Base-by-base conservation (phyloP, 2,329 filamentous ascomycete species). In the Fusarium verticillioides region DNA sequence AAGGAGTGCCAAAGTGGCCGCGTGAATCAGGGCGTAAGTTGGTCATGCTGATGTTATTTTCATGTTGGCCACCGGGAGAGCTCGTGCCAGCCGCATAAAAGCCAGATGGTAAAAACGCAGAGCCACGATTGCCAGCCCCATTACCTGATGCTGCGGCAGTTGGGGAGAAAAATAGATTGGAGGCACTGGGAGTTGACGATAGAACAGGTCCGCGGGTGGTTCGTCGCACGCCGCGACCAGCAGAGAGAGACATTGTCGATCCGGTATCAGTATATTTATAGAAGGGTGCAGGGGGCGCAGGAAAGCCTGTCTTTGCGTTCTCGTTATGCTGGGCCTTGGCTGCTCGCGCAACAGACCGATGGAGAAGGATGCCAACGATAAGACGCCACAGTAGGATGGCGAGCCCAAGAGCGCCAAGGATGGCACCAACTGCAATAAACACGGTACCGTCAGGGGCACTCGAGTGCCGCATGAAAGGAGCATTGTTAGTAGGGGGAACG, bases 371-470 rank as follows among this genome's bases (percentile, higher is more conserved):
- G 68, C 94, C 95, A 66, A 98, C 91, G 63, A 98, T 88, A 57
- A 88, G 92, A 69, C 96, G 94, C 96, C 96, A 99, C 65, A 93
- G 87, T 18, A 99, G 87, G 49, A 98, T 90, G n/a, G 91, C 91
- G 13, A 94, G 85, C 16, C 91, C 94, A 72, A 98, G 90, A 74
- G 95, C 92, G 21, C 94, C 96, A 11, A 99, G 89, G 34, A 94
- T 92, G 32, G 95, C 93, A 50, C 96, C 96, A 2, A 98, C 96
- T 28, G 91, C 93, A 78, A 99, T 99, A 84, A 99, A 99, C 66
- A 99, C 93, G 8, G 96, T 98, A 61, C 96, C 96, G 78, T 98
- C 93, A 5, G 96, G 96, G 16, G 95, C 87, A 60, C 84, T 91
- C 2, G 95, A 97, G 78, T 92, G 91, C 79, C 95, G 92, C 94